These are phyloP conservation scores for Rhizopogon rudus DNA, from an alignment of 768 basidiomycete species.

Conservation along the genomic window DNA sequence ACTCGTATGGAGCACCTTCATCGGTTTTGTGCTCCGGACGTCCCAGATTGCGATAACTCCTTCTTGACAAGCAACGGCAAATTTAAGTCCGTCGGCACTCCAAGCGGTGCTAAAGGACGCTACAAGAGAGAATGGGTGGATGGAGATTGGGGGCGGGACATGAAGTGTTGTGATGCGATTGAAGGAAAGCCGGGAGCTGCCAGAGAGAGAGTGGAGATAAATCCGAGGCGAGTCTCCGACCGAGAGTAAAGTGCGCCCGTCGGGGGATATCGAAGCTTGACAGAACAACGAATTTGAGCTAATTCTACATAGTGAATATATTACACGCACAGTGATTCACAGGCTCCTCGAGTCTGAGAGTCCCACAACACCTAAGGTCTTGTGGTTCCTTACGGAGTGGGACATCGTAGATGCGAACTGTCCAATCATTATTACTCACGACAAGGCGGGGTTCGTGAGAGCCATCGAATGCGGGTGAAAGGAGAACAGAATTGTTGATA, in stretches of 20 bases:
- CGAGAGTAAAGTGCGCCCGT: constrained; percentile 79
- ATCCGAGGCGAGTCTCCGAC: constrained; percentile 90
- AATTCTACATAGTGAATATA: not conserved
- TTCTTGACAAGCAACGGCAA: constrained; percentile 81
- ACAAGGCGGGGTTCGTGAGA: constrained; percentile 71
- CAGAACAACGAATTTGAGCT: constrained; percentile 7
- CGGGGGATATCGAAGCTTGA: constrained; percentile 84
- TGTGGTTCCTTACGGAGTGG: constrained; percentile 47
- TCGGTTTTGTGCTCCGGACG: constrained; percentile 64
- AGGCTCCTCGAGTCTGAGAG: constrained; percentile 57
- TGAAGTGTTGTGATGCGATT: constrained; percentile 62
- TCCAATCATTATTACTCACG: constrained; percentile 84
- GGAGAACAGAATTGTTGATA: constrained; percentile 66
- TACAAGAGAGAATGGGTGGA: constrained; percentile 20
- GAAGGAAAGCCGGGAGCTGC: constrained; percentile 58
- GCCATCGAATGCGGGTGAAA: constrained; percentile 56
- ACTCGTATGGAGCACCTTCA: constrained; percentile 63
- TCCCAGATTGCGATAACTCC: constrained; percentile 81
- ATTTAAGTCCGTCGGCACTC: constrained; percentile 69
- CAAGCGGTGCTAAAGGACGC: constrained; percentile 83
- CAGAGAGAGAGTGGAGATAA: constrained; percentile 73
- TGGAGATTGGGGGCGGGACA: constrained; percentile 51
- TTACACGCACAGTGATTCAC: constrained; percentile 72
- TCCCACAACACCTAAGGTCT: constrained; percentile 45
- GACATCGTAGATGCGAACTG: constrained; percentile 77